Evolutionary conservation across 441 rosid genomes (phyloP).

Genomic region (Hypseocharis bilobata): DNA sequence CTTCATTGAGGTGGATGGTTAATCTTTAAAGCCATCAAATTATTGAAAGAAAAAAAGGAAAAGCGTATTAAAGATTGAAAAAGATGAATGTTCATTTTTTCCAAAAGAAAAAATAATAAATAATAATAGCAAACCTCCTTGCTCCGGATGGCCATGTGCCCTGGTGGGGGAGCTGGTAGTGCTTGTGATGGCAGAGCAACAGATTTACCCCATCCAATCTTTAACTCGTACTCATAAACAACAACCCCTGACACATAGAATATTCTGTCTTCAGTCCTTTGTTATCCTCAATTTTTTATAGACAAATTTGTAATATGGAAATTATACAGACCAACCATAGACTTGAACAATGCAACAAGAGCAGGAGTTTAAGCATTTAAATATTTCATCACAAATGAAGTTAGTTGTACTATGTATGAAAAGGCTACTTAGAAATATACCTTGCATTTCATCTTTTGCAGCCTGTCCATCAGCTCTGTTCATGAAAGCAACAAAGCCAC

Average conservation of each 20-base stretch:
- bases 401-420: neutral
- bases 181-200: constrained; percentile 99
- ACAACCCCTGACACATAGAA: constrained; percentile 59
- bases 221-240: constrained; percentile 88
- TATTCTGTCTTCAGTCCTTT: constrained; percentile 4
- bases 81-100: too few relatives aligned
- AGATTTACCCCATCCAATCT: constrained; percentile 99
- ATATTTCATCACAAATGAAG: constrained; percentile 5
- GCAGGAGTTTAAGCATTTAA: neutral
- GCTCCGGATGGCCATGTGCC: constrained; percentile 98
- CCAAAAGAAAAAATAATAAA: too few relatives aligned
- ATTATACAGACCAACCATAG: neutral
- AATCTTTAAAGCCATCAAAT: too few relatives aligned
- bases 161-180: constrained; percentile 97
- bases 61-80: too few relatives aligned
- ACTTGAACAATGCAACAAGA: neutral
- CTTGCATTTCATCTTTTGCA: constrained; percentile 99
- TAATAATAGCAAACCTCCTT: constrained; percentile 63
- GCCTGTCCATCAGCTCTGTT: constrained; percentile 96
- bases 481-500: constrained; percentile 98
- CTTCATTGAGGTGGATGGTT: neutral
- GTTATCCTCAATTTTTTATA: constrained; percentile 1
- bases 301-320: neutral
- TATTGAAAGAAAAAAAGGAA: too few relatives aligned
- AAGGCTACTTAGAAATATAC: constrained; percentile 27